Base-by-base conservation (phyloP, 805 yeast genomes). In the Teunomyces atbi region DNA sequence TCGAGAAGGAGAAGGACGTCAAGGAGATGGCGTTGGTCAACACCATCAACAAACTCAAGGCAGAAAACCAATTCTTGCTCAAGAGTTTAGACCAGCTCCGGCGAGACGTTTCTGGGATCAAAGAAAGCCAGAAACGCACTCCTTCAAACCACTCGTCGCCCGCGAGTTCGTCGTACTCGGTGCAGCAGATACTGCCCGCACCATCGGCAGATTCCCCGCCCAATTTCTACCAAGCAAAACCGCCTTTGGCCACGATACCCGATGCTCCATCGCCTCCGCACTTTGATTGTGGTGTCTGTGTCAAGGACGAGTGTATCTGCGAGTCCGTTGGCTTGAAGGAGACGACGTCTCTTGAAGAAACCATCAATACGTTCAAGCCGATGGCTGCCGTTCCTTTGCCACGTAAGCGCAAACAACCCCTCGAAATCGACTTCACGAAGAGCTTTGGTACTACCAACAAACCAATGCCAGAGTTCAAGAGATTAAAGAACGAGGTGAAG, bases 251-350 rank as follows among this genome's bases (percentile, higher is more conserved):
- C 5, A 11, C 32, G n/a, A 26, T 48, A 51, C 38, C 27, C 46
- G 36, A 56, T 59, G 30, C 36, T 8, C 30, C 47, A 11, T 33
- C 49, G 13, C 8, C 49, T 10, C 46, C 52, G 29, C 74, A 70
- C 46, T 69, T 66, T 42, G 76, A 71, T 54, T 85, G 91, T 61
- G 85, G 83, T 2, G 79, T 81, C n/a, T 85, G 91, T 59, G 61
- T 70, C 35, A 83, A 83, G 59, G 89, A 83, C 42, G 82, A 77
- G 46, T 86, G 91, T 58, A 61, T 84, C 11, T 85, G 91, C 61
- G 89, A 77, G 50, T 61, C 63, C 30, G 76, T 67, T 7, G 82
- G 83, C 2, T 56, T 77, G 42, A 74, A 70, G 45, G 59, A 57
- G 4, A 35, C 55, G 8, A 48, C 43, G 6, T 47, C 48, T 12